Evolutionary conservation across 2,329 filamentous ascomycete genomes (phyloP), one percentile per base, ranked within the genome.

Genomic region (Pyrenophora tritici-repentis): DNA sequence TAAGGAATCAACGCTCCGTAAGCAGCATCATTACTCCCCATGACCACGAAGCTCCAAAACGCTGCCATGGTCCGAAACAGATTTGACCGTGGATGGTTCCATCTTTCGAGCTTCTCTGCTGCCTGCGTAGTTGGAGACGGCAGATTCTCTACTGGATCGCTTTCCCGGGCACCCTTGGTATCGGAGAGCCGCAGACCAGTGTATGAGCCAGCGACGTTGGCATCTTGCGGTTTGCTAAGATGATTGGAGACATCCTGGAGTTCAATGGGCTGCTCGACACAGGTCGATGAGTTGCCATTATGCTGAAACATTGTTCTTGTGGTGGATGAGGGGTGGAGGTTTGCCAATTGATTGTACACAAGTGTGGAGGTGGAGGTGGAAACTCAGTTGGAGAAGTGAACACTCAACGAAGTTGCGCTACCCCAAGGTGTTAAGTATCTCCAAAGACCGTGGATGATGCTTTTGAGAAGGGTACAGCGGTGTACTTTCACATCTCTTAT

Each of bases 1-100:
- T 81, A 82, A 29, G 79, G 79, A 43, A 82, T 80, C 58, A 81
- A 69, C 14, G 77, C 75, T 45, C 86, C 86, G 37, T 84, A 79
- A 18, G 83, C 82, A 8, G 82, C 86, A 72, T 90, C 87, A 61
- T 87, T 88, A 74, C 86, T 81, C 6, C 87, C 87, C 76, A 88
- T 83, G 26, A 88, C 76, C 16, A 86, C 74, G 57, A 90, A 84
- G 4, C 81, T 79, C 71, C 82, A 83, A 61, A 86, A 83, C 3
- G 84, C 81, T 0, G 83, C 78, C 31, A 82, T 70, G 38, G 83
- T 83, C 33, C 86, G 81, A 59, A 76, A 85, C 4, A 82, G 73
- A 65, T 87, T 89, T 35, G 77, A 75, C 7, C 73, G 69, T 0
- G 86, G 81, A n/a, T 75, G 72, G 62, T 89, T 89, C 88, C 87